These are phyloP conservation scores for Apiotrichum veenhuisii DNA, from an alignment of 1,284 basidiomycete genomes.

Conservation along the genomic window DNA sequence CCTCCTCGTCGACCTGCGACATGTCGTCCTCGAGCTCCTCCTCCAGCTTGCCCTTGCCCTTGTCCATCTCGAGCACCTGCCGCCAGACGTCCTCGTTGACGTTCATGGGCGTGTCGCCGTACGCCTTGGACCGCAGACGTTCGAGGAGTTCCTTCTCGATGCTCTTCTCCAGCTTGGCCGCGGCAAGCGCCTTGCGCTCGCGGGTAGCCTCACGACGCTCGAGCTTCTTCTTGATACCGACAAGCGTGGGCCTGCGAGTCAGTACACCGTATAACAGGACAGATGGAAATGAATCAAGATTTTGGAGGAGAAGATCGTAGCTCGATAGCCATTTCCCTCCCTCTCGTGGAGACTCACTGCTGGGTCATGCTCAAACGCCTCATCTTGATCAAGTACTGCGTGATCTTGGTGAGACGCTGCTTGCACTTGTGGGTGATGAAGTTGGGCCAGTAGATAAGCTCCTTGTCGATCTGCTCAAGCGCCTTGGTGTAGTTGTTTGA, in stretches of 20 bases:
- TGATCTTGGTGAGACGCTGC: constrained; percentile 97
- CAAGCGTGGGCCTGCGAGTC: constrained; percentile 71
- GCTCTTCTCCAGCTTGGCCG: constrained; percentile 86
- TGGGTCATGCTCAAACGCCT: constrained; percentile 81
- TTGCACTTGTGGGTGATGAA: constrained; percentile 99
- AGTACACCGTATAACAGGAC: no score
- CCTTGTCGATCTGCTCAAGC: constrained; percentile 92
- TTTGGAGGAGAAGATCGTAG: no score
- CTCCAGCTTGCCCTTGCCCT: constrained; percentile 53
- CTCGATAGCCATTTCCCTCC: no score
- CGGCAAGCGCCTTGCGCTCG: constrained; percentile 92
- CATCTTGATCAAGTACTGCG: constrained; percentile 99
- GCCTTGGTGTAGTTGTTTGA: constrained; percentile 94
- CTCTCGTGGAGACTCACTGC: constrained; percentile 73
- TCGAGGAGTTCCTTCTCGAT: constrained; percentile 97
- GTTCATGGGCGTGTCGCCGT: constrained; percentile 95
- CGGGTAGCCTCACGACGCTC: constrained; percentile 90
- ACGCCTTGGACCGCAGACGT: constrained; percentile 91
- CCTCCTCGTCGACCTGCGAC: constrained; percentile 56
- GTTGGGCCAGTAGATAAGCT: constrained; percentile 96
- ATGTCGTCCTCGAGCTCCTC: constrained; percentile 58
- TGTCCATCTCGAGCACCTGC: constrained; percentile 75
- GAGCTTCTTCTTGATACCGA: constrained; percentile 95
- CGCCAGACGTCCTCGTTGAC: constrained; percentile 98
- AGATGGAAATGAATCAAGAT: no score